Percentiles rank a stretch among this genome's conserved stretches.
Evolutionary conservation across 2,329 filamentous ascomycete genomes (phyloP).

Genomic region (Fusarium caatingaense): DNA sequence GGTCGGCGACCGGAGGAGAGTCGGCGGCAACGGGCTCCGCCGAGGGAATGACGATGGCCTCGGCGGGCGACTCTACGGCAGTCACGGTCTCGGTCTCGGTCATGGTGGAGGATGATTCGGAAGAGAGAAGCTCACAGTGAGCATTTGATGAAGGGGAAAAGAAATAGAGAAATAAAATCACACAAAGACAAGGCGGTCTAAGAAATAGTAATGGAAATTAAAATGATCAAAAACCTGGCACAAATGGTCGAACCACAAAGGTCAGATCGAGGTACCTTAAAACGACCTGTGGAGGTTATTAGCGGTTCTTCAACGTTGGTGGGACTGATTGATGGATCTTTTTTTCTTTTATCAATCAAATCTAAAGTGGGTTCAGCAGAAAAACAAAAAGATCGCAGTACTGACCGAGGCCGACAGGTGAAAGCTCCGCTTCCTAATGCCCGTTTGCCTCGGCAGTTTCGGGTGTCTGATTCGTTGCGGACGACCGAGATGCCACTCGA

Average conservation of each 20-base stretch:
- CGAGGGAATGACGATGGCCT: constrained; percentile 42
- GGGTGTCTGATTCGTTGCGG: constrained; percentile 39
- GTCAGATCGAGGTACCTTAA: neutral
- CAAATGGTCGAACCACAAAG: neutral
- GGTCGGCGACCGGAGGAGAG: constrained; percentile 25
- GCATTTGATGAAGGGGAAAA: constrained; percentile 17
- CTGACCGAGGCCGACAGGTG: constrained; percentile 42
- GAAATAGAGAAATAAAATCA: neutral
- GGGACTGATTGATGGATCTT: neutral
- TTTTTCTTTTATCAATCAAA: constrained; percentile 12
- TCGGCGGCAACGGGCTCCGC: constrained; percentile 40
- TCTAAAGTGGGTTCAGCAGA: neutral
- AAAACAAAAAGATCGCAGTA: constrained; percentile 32
- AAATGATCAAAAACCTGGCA: neutral
- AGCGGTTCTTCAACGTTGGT: constrained; percentile 13
- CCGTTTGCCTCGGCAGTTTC: constrained; percentile 40
- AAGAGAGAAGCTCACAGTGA: constrained; percentile 33
- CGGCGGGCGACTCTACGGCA: constrained; percentile 40
- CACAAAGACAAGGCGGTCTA: neutral
- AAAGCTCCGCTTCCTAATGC: constrained; percentile 20
- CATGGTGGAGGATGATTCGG: constrained; percentile 37
- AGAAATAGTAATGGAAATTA: neutral
- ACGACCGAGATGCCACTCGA: constrained; percentile 9
- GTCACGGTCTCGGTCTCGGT: constrained; percentile 45
- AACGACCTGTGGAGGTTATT: constrained; percentile 6